Conservation (phyloP, 2,329 filamentous ascomycete genomes). For the Claviceps africana region DNA sequence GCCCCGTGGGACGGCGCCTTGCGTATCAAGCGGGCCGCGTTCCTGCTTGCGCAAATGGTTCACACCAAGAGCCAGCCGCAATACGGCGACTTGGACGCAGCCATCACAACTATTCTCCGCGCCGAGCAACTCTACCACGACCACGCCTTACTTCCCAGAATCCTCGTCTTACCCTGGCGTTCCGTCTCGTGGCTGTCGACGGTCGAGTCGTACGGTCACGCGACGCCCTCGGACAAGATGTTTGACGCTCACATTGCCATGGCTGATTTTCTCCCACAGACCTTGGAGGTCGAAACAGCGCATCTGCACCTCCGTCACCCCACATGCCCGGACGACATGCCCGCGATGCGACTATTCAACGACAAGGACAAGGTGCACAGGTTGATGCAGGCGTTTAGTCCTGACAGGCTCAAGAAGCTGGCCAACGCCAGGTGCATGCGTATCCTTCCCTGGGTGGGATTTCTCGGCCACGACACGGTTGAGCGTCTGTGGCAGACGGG, state of each 20-base stretch:
- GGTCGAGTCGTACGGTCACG: constrained; percentile 31
- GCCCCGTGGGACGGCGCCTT: constrained; percentile 9
- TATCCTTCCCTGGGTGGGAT: constrained; percentile 22
- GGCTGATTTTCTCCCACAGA: constrained; percentile 24
- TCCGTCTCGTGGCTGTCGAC: constrained; percentile 38
- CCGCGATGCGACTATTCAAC: constrained; percentile 33
- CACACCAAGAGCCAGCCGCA: constrained; percentile 25
- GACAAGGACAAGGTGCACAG: constrained; percentile 18
- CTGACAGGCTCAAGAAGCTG: constrained; percentile 13
- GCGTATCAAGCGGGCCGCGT: constrained; percentile 16
- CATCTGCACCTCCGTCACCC: constrained; percentile 44
- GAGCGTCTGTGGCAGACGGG: constrained; percentile 29
- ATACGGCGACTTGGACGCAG: constrained; percentile 31
- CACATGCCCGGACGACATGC: constrained; percentile 30
- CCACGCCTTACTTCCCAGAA: constrained; percentile 20
- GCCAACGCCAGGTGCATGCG: constrained; percentile 18
- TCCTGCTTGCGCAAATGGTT: constrained; percentile 27
- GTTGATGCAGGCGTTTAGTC: constrained; percentile 12
- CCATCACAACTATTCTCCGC: constrained; percentile 33
- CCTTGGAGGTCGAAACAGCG: constrained; percentile 31
- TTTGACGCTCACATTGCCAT: constrained; percentile 40
- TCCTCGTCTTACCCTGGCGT: constrained; percentile 31
- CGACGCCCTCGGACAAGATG: constrained; percentile 29
- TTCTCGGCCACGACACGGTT: constrained; percentile 33
- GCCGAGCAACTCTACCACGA: constrained; percentile 29